Evolutionary conservation across 1,139 yeast genomes (phyloP).

Genomic region (Yamadazyma jaroonii): DNA sequence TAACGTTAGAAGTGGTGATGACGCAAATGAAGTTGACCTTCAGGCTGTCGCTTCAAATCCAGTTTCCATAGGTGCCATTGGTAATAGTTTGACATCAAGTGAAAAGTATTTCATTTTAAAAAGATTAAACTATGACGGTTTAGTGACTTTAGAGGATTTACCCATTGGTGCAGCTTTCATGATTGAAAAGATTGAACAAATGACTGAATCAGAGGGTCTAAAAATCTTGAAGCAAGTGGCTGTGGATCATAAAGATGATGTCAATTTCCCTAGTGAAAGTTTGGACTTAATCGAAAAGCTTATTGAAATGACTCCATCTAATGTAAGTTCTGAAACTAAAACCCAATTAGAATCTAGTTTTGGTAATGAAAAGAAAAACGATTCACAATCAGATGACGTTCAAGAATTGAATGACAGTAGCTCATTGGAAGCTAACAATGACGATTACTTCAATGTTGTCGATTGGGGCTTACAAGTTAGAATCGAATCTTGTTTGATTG

Average conservation of each 20-base stretch:
- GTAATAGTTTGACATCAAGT: conserved; percentile 19
- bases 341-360: conserved; percentile 12
- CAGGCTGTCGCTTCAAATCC: conserved; percentile 19
- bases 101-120: conserved; percentile 26
- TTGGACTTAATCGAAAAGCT: conserved; percentile 21
- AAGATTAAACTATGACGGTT: conserved; percentile 24
- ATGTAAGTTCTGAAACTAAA: neutral
- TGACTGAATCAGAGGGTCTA: conserved; percentile 39
- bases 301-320: conserved; percentile 9
- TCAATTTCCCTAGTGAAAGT: conserved; percentile 44
- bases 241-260: conserved; percentile 44
- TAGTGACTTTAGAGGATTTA: conserved; percentile 26
- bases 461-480: conserved; percentile 28
- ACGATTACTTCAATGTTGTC: conserved; percentile 11
- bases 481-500: conserved; percentile 44
- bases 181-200: conserved; percentile 33
- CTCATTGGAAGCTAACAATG: conserved; percentile 5
- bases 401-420: conserved; percentile 25
- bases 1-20: conserved; percentile 4
- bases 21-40: conserved; percentile 18
- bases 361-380: conserved; percentile 19
- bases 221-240: conserved; percentile 38
- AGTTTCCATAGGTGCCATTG: conserved; percentile 24
- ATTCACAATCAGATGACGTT: conserved; percentile 24
- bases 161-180: conserved; percentile 34